A percentile compares a stretch with the other conserved stretches of the same genome.
Conservation (phyloP, 495 filamentous ascomycete species). For the Amniculicola lignicola region DNA sequence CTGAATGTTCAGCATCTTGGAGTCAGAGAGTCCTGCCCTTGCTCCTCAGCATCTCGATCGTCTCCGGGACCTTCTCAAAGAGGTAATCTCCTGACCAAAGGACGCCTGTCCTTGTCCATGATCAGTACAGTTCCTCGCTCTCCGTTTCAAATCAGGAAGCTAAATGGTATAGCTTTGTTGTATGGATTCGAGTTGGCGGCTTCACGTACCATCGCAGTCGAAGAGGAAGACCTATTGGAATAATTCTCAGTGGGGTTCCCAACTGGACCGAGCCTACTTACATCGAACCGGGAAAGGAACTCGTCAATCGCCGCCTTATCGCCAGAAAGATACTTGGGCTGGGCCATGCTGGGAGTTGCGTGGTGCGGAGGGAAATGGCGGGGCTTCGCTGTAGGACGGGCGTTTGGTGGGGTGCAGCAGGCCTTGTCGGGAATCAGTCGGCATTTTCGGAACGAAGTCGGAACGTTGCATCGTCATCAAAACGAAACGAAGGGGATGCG, state of each 20-base stretch:
- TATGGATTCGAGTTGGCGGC: background rate
- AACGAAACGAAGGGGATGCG: too few species aligned
- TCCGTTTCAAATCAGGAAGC: background rate
- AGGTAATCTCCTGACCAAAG: conserved; percentile 92
- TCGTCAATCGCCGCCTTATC: conserved; percentile 68
- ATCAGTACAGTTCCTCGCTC: conserved; percentile 34
- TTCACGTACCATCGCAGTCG: conserved; percentile 85
- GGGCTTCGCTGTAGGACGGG: too few species aligned
- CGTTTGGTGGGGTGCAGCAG: conserved; percentile 25
- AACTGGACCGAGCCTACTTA: conserved; percentile 48
- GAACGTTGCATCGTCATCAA: too few species aligned
- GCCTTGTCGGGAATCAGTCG: conserved; percentile 4
- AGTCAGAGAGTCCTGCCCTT: conserved; percentile 56
- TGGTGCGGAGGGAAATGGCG: too few species aligned
- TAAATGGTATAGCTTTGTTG: background rate
- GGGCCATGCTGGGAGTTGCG: conserved; percentile 25
- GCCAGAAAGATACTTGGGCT: conserved; percentile 75
- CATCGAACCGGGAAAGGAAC: conserved; percentile 89
- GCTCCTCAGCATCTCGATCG: conserved; percentile 71
- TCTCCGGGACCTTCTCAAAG: conserved; percentile 79
- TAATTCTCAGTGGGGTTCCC: conserved; percentile 2
- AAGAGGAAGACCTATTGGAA: conserved; percentile 77
- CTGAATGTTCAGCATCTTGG: background rate
- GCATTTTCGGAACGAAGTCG: conserved; percentile 18
- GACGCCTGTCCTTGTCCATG: conserved; percentile 64